These are phyloP conservation scores for Leccinum rimulosum DNA, from an alignment of 768 basidiomycete genomes.

Conservation along the genomic window DNA sequence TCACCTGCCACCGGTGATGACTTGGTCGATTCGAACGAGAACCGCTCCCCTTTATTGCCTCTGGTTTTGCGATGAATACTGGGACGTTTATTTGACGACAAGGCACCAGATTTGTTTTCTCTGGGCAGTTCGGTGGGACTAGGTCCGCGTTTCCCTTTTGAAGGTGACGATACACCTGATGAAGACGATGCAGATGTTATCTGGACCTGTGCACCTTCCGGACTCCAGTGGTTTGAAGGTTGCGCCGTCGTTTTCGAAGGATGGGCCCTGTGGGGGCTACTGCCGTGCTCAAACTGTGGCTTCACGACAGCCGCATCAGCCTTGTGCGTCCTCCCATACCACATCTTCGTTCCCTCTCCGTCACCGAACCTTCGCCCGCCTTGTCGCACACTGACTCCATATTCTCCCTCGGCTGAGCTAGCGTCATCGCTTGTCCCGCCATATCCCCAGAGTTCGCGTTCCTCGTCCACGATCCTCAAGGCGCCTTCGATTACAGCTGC, in stretches of 20 bases:
- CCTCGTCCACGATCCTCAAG: conserved; percentile 73
- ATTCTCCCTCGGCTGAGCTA: conserved; percentile 13
- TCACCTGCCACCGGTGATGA: conserved; percentile 11
- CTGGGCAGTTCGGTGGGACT: conserved; percentile 70
- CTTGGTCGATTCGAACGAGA: conserved; percentile 13
- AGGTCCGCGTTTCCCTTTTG: conserved; percentile 60
- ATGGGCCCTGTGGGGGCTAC: conserved; percentile 4
- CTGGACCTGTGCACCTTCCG: conserved; percentile 10
- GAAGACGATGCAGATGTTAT: conserved; percentile 11
- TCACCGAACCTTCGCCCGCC: conserved; percentile 19
- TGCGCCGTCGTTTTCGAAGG: conserved; percentile 8
- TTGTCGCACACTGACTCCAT: conserved; percentile 4
- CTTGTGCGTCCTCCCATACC: conserved; percentile 3
- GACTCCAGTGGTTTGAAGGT: background rate
- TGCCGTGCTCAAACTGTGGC: background rate
- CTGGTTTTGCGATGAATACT: conserved; percentile 52
- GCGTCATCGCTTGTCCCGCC: conserved; percentile 22
- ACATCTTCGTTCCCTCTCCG: conserved; percentile 7
- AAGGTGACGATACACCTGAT: conserved; percentile 29
- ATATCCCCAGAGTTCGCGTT: conserved; percentile 41
- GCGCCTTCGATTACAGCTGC: conserved; percentile 81
- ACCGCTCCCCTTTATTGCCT: conserved; percentile 8
- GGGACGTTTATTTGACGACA: conserved; percentile 60
- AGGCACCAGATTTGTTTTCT: conserved; percentile 57
- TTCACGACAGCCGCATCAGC: background rate